Conservation (phyloP, 2,329 filamentous ascomycete species). For the Acephala macrosclerotiorum region DNA sequence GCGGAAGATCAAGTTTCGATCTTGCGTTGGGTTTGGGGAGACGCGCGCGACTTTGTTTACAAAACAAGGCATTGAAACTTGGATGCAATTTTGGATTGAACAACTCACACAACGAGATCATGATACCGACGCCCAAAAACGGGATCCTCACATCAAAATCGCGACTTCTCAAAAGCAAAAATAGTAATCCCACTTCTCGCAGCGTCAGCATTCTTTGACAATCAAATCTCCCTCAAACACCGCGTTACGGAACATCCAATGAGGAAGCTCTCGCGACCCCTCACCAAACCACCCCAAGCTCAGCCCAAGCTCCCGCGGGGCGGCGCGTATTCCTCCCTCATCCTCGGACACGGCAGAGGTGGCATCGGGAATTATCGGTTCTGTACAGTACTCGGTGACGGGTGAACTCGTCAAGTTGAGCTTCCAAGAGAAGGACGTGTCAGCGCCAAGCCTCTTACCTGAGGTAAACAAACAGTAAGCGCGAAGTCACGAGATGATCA, state of each 20-base stretch:
- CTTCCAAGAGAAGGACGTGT: slow-evolving; percentile 7
- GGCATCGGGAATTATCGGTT: neutral
- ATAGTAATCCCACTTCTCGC: neutral
- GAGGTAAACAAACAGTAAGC: slow-evolving; percentile 21
- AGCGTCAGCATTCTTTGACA: too few relatives aligned
- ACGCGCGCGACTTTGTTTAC: too few relatives aligned
- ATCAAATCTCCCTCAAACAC: neutral
- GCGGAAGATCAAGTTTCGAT: too few relatives aligned
- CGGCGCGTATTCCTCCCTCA: neutral
- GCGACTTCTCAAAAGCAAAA: neutral
- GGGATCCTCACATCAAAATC: too few relatives aligned
- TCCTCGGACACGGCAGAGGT: neutral
- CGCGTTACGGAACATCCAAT: neutral
- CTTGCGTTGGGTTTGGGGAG: too few relatives aligned
- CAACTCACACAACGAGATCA: too few relatives aligned
- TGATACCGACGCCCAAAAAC: neutral
- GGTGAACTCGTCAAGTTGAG: neutral
- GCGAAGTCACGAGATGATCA: slow-evolving; percentile 17
- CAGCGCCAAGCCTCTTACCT: slow-evolving; percentile 14
- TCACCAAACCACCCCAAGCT: neutral
- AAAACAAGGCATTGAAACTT: too few relatives aligned
- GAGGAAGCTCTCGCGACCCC: neutral
- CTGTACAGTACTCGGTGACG: neutral
- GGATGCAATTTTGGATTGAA: too few relatives aligned
- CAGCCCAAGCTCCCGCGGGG: neutral